phyloP scores from a whole-genome alignment of 768 basidiomycete species.

The Suillus hirtellus region DNA sequence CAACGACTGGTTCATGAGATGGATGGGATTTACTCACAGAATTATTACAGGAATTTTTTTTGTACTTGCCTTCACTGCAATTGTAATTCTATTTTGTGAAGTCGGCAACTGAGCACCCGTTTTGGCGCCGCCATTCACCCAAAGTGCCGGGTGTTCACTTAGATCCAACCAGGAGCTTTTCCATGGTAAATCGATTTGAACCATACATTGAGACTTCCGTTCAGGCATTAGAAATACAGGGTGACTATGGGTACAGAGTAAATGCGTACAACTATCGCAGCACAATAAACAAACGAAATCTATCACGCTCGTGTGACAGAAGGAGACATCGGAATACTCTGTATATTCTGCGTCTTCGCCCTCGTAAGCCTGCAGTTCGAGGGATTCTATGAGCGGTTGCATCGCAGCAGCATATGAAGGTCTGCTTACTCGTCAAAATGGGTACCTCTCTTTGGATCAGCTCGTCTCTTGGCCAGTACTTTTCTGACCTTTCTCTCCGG shows the following conservation, averaged over 20 bases:
- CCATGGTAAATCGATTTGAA: neutral
- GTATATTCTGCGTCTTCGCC: conserved; percentile 16
- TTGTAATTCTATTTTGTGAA: neutral
- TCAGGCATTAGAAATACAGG: neutral
- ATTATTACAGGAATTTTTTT: neutral
- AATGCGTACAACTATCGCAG: neutral
- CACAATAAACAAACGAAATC: neutral
- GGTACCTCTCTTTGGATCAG: conserved; percentile 84
- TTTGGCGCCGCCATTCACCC: neutral
- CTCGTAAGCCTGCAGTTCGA: conserved; percentile 16
- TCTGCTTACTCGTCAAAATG: conserved; percentile 69
- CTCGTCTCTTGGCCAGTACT: conserved; percentile 79
- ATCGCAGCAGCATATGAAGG: neutral
- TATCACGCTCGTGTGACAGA: conserved; percentile 21
- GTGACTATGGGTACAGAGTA: neutral
- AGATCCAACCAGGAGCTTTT: neutral
- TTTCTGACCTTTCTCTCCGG: conserved; percentile 88
- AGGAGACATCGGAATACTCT: conserved; percentile 15
- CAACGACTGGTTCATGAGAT: neutral
- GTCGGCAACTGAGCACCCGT: neutral
- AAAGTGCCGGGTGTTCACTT: neutral
- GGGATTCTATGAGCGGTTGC: conserved; percentile 1
- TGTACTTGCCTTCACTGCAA: neutral
- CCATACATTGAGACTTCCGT: neutral
- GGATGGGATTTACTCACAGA: neutral